Percentiles rank a stretch among this genome's conserved stretches.
Conservation (phyloP, 2,329 filamentous ascomycete species). For the Dactylellina cionopaga region DNA sequence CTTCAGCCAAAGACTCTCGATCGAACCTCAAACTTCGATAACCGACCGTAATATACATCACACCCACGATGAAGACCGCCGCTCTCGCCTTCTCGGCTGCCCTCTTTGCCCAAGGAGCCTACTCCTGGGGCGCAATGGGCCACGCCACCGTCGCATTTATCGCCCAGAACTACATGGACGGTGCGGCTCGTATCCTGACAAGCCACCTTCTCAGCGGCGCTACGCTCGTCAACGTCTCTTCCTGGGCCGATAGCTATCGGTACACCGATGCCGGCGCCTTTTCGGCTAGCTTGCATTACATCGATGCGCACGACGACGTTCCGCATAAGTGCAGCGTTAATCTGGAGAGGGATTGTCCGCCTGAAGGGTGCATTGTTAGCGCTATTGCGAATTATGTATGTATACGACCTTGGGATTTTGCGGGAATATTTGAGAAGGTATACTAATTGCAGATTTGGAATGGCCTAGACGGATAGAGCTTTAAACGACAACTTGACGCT, state of each 20-base stretch:
- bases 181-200: conserved; percentile 59
- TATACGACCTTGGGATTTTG: conserved; percentile 49
- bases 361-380: conserved; percentile 69
- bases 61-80: conserved; percentile 51
- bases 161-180: conserved; percentile 54
- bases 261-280: conserved; percentile 72
- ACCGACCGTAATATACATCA: background rate
- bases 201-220: conserved; percentile 67
- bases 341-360: conserved; percentile 71
- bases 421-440: conserved; percentile 59
- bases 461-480: conserved; percentile 22
- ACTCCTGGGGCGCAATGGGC: conserved; percentile 52
- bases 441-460: conserved; percentile 68
- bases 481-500: conserved; percentile 22
- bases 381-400: conserved; percentile 68
- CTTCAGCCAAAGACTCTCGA: background rate
- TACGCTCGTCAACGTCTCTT: conserved; percentile 70
- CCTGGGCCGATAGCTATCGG: conserved; percentile 70
- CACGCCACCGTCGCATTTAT: conserved; percentile 53
- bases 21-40: background rate
- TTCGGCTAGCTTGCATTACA: conserved; percentile 73
- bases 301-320: conserved; percentile 73
- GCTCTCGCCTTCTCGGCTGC: conserved; percentile 24
- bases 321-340: conserved; percentile 68
- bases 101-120: conserved; percentile 36